Base-by-base conservation (phyloP, 1,139 yeast species). In the Suhomyces atakaporum region DNA sequence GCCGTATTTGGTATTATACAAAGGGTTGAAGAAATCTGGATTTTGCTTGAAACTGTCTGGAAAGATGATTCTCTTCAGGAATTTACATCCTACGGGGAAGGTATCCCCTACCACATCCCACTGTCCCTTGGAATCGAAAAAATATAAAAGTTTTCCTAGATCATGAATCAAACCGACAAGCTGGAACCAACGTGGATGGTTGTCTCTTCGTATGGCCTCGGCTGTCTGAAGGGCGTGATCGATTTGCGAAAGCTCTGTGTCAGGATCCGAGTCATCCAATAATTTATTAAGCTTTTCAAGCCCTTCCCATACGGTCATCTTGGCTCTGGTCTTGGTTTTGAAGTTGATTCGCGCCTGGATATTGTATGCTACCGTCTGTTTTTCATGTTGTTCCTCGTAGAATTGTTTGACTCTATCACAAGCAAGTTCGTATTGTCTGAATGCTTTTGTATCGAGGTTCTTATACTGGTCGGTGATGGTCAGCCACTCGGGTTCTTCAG, bases 61-160 rank as follows among this genome's bases (percentile, higher is more conserved):
- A 43, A 75, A 81, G 16, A 82, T 81, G 35, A 78, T 80, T 45
- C 75, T 69, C 39, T 72, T 73, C 54, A 78, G 80, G 49, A 73
- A 81, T 43, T 72, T 72, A 56, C 88, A 82, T 2, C 89, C 89
- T 19, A 82, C 86, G 0, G 88, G 86, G 51, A 82, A 82, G 0
- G 89, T 82, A 51, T 82, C 89, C 5, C 89, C 89, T 14, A 82
- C 89, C n/a, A 82, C 89, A 50, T 81, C 88, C 89, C 89, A 82
- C 53, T 82, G 88, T 7, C 88, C 88, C 48, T 75, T 69, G 16
- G 87, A 81, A 49, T 80, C 88, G 49, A 75, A 82, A 47, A 82
- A 82, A 53, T 82, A 82, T 16, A 82, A 63, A 14, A 82, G 64
- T 51, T 82, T 82, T 1, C 89, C 89, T 43, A 82, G 62, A 54